Evolutionary conservation across 2,329 filamentous ascomycete genomes (phyloP).

Genomic region (Tolypocladium inflatum): DNA sequence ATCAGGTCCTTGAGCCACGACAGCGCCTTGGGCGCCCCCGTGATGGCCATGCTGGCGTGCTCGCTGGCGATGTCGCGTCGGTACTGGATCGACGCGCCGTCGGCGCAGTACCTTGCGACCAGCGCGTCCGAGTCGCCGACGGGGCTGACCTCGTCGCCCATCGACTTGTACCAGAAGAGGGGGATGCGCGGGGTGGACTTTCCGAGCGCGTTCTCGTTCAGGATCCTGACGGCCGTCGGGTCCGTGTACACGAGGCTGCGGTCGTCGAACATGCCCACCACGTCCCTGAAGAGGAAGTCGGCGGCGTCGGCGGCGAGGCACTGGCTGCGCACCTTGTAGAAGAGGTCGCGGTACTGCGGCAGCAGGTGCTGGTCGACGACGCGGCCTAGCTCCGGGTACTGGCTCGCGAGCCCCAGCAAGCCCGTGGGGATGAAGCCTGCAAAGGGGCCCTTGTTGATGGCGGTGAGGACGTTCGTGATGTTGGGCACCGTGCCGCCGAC

Average conservation of each 20-base stretch:
- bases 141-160: conserved; percentile 34
- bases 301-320: conserved; percentile 13
- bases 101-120: conserved; percentile 29
- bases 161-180: conserved; percentile 39
- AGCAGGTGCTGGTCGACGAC: conserved; percentile 9
- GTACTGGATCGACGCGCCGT: conserved; percentile 31
- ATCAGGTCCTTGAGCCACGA: conserved; percentile 8
- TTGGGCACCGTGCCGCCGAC: conserved; percentile 14
- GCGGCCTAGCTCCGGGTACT: conserved; percentile 10
- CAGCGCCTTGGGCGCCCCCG: conserved; percentile 8
- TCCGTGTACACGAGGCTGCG: conserved; percentile 17
- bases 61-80: conserved; percentile 30
- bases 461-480: conserved; percentile 6
- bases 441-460: conserved; percentile 7
- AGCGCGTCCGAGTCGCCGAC: conserved; percentile 33
- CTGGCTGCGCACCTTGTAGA: conserved; percentile 15
- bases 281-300: conserved; percentile 22
- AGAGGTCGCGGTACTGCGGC: conserved; percentile 14
- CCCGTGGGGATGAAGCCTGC: conserved; percentile 12
- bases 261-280: conserved; percentile 29
- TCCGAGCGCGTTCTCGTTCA: conserved; percentile 17
- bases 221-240: conserved; percentile 13
- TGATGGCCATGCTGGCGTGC: conserved; percentile 17
- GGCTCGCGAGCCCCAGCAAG: conserved; percentile 11
- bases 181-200: conserved; percentile 36